phyloP scores from a whole-genome alignment of 2,329 filamentous ascomycete species.

The Emmonsiellopsis sp. region DNA sequence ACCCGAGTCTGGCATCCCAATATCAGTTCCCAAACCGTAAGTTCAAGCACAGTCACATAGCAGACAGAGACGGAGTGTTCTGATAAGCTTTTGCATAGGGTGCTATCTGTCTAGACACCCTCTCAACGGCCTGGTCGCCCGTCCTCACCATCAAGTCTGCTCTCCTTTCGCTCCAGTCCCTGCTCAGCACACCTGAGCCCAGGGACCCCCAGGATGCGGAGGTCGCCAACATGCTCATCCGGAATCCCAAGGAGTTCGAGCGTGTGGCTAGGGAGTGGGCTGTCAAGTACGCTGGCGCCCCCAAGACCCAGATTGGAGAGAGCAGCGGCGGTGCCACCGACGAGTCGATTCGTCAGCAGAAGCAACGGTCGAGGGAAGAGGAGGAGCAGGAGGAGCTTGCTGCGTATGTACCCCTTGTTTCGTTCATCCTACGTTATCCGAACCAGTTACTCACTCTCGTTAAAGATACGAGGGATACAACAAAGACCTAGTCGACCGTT shows the following conservation, averaged over 20 bases:
- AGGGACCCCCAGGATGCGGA: conserved; percentile 96
- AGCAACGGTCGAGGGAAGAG: conserved; percentile 44
- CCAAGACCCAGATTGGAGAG: conserved; percentile 46
- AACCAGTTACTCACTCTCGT: conserved; percentile 20
- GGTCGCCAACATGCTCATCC: conserved; percentile 81
- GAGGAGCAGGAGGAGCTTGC: conserved; percentile 50
- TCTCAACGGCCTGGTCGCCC: conserved; percentile 84
- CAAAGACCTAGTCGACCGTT: conserved; percentile 70
- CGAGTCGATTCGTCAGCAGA: conserved; percentile 46
- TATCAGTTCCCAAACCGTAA: conserved; percentile 83
- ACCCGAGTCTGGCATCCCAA: conserved; percentile 98
- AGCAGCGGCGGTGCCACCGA: conserved; percentile 45
- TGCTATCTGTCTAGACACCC: conserved; percentile 91
- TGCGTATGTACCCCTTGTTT: conserved; percentile 34
- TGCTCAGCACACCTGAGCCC: conserved; percentile 87
- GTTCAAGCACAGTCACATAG: conserved; percentile 27
- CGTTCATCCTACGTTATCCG: not conserved
- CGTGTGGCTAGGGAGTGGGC: conserved; percentile 86
- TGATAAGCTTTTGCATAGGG: conserved; percentile 50
- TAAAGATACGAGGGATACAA: conserved; percentile 79
- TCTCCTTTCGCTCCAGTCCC: conserved; percentile 82
- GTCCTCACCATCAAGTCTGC: conserved; percentile 95
- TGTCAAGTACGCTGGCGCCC: conserved; percentile 70
- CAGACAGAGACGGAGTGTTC: not conserved
- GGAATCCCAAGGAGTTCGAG: conserved; percentile 68